Base-by-base conservation (phyloP, 2,329 filamentous ascomycete genomes). In the Phaeosphaeriaceae sp. region DNA sequence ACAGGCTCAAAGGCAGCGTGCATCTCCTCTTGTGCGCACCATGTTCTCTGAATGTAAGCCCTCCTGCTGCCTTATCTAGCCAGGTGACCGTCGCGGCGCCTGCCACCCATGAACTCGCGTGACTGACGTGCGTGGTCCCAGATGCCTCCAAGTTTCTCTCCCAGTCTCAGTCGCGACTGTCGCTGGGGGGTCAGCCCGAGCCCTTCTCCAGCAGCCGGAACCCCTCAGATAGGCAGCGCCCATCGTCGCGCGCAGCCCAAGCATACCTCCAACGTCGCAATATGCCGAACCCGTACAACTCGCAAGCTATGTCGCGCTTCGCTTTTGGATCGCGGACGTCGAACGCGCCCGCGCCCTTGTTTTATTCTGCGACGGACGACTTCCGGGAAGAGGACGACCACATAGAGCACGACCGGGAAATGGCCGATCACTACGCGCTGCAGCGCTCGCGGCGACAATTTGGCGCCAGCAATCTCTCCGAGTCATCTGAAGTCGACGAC, bases 111-210 rank as follows among this genome's bases (percentile, higher is more conserved):
- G 21, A 56, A 67, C 72, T 76, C 78, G 78, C 76, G 78, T 81
- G 79, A 81, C 76, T 79, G 65, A 81, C 77, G 58, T 68, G 60
- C 66, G 57, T 65, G 66, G 62, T 62, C 62, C 63, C 73, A 97
- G 95, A 98, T 89, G 95, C 95, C 72, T 98, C 94, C 67, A 90
- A 90, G 69, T 99, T 99, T 78, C 88, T 99, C 86, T 97, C 93
- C 67, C 95, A 98, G 86, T 97, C 93, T 65, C 93, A 97, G 83
- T 96, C 93, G 61, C 90, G 92, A 63, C 84, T 98, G 71, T 92
- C 90, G 67, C 93, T 80, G 86, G 90, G 75, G 79, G 89, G 75
- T 79, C 86, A 80, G 66, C 75, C 65, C 65, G 78, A 83, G 67
- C 71, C 77, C 78, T 65, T 81, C 78, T 72, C 81, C 79, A 50